Conservation (phyloP, 495 filamentous ascomycete species). For the Letharia columbiana region DNA sequence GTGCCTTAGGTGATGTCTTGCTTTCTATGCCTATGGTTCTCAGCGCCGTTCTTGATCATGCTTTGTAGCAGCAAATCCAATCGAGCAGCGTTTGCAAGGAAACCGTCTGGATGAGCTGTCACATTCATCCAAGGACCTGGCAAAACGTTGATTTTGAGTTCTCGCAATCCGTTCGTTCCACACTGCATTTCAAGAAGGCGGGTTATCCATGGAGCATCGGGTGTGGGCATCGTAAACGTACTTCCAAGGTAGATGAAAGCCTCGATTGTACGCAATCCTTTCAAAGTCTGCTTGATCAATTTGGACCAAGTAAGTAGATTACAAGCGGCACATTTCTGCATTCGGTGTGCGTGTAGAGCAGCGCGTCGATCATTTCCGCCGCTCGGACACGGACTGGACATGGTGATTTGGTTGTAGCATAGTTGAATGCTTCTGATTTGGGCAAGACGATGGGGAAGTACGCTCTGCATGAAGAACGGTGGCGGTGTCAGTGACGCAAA, state of each 20-base stretch:
- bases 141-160: conserved; percentile 15
- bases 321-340: conserved; percentile 19
- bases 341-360: conserved; percentile 14
- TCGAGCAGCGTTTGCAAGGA: background rate
- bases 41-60: background rate
- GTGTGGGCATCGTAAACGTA: background rate
- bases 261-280: conserved; percentile 16
- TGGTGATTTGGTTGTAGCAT: conserved; percentile 17
- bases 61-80: conserved; percentile 7
- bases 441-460: conserved; percentile 21
- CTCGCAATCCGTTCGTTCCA: conserved; percentile 20
- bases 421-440: conserved; percentile 19
- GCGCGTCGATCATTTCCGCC: conserved; percentile 1
- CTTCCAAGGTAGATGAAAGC: conserved; percentile 17
- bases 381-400: conserved; percentile 9
- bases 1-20: background rate
- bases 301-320: conserved; percentile 19
- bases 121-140: conserved; percentile 4
- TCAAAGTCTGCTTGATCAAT: conserved; percentile 19
- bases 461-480: conserved; percentile 18
- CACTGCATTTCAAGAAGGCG: conserved; percentile 18
- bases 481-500: conserved; percentile 19
- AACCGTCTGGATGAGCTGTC: background rate
- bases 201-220: conserved; percentile 18
- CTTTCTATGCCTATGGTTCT: background rate